Evolutionary conservation across 2,329 filamentous ascomycete species (phyloP).

Genomic region (Aspergillus nomiae): DNA sequence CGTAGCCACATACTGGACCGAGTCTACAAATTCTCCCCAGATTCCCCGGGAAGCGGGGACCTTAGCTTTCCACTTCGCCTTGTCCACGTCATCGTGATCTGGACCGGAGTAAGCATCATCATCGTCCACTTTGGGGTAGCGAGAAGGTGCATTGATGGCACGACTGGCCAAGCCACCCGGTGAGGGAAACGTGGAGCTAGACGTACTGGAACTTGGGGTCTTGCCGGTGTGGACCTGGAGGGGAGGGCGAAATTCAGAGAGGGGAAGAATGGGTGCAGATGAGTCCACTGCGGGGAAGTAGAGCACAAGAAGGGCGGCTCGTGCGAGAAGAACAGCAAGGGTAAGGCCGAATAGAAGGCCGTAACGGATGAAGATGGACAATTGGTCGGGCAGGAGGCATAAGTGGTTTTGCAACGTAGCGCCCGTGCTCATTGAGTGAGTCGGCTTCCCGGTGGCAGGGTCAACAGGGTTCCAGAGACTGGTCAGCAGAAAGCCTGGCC

Average conservation of each 20-base stretch:
- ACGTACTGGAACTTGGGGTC: conserved; percentile 33
- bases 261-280: conserved; percentile 29
- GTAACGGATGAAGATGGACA: conserved; percentile 82
- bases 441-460: conserved; percentile 40
- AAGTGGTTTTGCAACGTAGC: conserved; percentile 82
- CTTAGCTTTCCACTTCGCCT: conserved; percentile 32
- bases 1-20: conserved; percentile 63
- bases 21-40: conserved; percentile 62
- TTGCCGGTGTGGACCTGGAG: conserved; percentile 24
- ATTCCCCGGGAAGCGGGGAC: conserved; percentile 42
- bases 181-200: conserved; percentile 32
- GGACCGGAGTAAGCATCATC: conserved; percentile 18
- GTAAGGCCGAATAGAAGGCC: conserved; percentile 61
- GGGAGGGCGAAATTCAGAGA: conserved; percentile 30
- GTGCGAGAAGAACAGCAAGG: conserved; percentile 48
- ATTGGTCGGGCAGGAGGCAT: conserved; percentile 85
- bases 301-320: conserved; percentile 41
- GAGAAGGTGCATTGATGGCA: conserved; percentile 24
- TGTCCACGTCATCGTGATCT: conserved; percentile 22
- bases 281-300: conserved; percentile 18
- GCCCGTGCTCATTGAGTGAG: conserved; percentile 21
- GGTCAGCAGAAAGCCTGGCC: conserved; percentile 82
- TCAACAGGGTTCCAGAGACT: conserved; percentile 93
- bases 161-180: conserved; percentile 33
- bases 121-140: conserved; percentile 24